phyloP scores from a whole-genome alignment of 1,284 basidiomycete genomes.

The Tilletia horrida region DNA sequence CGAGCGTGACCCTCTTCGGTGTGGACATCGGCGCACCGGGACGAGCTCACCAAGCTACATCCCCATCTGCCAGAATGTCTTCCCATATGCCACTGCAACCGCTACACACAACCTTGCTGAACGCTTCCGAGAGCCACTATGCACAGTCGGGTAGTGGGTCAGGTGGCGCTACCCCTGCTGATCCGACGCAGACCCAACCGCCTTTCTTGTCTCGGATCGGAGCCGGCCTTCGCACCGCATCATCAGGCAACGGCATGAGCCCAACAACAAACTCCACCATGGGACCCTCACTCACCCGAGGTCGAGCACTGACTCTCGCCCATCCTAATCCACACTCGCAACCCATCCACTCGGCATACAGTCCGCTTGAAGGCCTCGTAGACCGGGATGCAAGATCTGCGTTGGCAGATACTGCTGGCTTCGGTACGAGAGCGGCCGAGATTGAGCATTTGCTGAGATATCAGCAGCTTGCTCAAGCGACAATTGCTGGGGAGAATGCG shows the following conservation, averaged over 20 bases:
- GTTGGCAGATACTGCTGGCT: too few species aligned
- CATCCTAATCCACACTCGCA: constrained; percentile 2
- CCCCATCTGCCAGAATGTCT: too few species aligned
- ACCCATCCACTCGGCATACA: constrained; percentile 1
- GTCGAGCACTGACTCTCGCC: constrained; percentile 4
- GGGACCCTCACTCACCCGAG: background rate
- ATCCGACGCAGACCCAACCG: background rate
- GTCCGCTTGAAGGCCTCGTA: too few species aligned
- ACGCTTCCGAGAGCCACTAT: too few species aligned
- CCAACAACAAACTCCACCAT: background rate
- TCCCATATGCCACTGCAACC: too few species aligned
- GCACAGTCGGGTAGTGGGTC: too few species aligned
- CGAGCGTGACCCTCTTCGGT: background rate
- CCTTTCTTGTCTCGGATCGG: background rate
- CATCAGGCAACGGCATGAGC: background rate
- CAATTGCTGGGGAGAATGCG: background rate
- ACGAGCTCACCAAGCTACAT: too few species aligned
- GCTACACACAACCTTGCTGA: too few species aligned
- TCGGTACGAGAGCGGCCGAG: too few species aligned
- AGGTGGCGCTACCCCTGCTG: too few species aligned
- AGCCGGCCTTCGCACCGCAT: constrained; percentile 6
- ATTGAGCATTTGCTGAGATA: too few species aligned
- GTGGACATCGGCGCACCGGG: background rate
- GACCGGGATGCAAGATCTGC: background rate
- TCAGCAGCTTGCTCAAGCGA: background rate